phyloP scores from a whole-genome alignment of 2,329 filamentous ascomycete genomes.

The Claviceps quebecensis region DNA sequence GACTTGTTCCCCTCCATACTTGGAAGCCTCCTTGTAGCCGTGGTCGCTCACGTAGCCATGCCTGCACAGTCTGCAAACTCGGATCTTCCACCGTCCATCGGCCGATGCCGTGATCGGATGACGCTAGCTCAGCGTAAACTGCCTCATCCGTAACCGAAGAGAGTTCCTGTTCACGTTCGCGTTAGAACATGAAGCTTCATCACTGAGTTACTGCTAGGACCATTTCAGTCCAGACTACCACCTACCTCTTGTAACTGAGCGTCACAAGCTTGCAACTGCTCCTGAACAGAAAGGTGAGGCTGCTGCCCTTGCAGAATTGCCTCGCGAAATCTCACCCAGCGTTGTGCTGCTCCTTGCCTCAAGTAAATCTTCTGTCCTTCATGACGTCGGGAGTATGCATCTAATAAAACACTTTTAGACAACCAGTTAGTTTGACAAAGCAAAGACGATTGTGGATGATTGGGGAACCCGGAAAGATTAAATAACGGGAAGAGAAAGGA shows the following conservation, averaged over 20 bases:
- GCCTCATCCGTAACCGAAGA: conserved; percentile 42
- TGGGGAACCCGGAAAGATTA: too few relatives aligned
- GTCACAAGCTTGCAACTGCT: conserved; percentile 39
- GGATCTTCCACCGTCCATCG: conserved; percentile 52
- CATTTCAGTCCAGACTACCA: conserved; percentile 15
- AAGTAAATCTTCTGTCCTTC: conserved; percentile 52
- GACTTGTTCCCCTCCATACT: too few relatives aligned
- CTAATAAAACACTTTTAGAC: conserved; percentile 38
- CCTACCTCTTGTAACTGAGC: conserved; percentile 42
- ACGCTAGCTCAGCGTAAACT: conserved; percentile 41
- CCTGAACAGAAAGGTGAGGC: conserved; percentile 31
- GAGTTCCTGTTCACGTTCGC: conserved; percentile 33
- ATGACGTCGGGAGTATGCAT: conserved; percentile 47
- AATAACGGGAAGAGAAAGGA: background rate
- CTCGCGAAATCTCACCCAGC: conserved; percentile 43
- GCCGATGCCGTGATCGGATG: conserved; percentile 38
- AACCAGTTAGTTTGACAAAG: background rate
- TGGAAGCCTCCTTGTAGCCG: conserved; percentile 5
- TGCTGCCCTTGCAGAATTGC: conserved; percentile 37
- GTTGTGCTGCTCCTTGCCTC: conserved; percentile 44
- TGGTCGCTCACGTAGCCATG: conserved; percentile 37
- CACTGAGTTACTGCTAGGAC: background rate
- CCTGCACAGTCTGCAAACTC: conserved; percentile 39
- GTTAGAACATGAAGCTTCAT: background rate
- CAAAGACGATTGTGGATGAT: too few relatives aligned